These are phyloP conservation scores for Scheffersomyces illinoinensis DNA, from an alignment of 1,139 yeast species.

Conservation along the genomic window DNA sequence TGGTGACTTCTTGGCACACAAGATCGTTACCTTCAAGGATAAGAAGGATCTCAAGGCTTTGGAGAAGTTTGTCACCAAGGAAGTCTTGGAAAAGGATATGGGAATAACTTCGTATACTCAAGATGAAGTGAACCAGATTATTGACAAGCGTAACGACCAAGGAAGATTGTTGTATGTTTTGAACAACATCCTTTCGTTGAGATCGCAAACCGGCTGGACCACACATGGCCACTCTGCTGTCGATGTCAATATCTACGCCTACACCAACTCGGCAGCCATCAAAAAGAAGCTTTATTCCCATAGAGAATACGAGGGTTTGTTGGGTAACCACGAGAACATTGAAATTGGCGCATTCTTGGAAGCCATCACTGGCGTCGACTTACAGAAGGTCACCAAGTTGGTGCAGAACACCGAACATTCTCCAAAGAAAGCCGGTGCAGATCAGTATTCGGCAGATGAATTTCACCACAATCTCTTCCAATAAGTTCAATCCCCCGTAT, in stretches of 20 bases:
- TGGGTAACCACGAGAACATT: conserved; percentile 81
- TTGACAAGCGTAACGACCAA: conserved; percentile 5
- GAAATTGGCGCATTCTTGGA: conserved; percentile 78
- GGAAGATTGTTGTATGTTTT: conserved; percentile 26
- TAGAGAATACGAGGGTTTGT: conserved; percentile 45
- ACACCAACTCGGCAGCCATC: conserved; percentile 38
- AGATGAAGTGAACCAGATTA: conserved; percentile 15
- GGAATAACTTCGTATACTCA: conserved; percentile 18
- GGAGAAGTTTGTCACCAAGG: conserved; percentile 11
- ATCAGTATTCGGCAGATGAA: not conserved
- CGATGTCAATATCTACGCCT: conserved; percentile 29
- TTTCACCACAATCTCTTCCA: not conserved
- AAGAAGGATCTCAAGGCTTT: conserved; percentile 5
- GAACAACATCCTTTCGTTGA: conserved; percentile 24
- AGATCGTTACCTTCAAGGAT: conserved; percentile 9
- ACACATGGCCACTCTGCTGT: conserved; percentile 32
- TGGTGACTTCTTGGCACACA: conserved; percentile 24
- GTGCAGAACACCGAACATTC: conserved; percentile 48
- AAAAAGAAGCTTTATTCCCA: conserved; percentile 31
- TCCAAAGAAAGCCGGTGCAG: conserved; percentile 16
- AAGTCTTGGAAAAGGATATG: conserved; percentile 20
- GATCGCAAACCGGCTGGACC: conserved; percentile 31
- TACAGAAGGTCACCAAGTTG: conserved; percentile 50
- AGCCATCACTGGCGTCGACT: conserved; percentile 53
- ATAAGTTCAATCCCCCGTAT: not conserved